A percentile compares a stretch with the other conserved stretches of the same genome.
Evolutionary conservation across 164 flowering plant species (phyloP).

Genomic region (Warburgia ugandensis): DNA sequence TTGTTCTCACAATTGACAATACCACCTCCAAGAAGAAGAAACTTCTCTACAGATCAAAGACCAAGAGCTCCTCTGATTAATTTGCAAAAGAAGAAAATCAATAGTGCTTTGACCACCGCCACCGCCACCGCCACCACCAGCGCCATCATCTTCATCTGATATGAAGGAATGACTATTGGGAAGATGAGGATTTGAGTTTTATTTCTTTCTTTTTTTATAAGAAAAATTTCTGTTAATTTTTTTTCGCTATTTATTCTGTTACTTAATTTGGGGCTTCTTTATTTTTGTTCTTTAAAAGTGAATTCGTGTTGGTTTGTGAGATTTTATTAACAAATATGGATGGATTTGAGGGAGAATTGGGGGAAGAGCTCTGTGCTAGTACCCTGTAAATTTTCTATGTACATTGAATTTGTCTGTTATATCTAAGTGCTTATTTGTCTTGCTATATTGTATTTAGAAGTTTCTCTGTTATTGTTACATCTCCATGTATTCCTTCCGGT

Average conservation of each 20-base stretch:
- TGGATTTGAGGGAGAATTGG: constrained; percentile 1
- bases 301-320: constrained; percentile 11
- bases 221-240: not conserved
- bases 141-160: not conserved
- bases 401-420: constrained; percentile 3
- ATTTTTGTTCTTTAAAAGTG: not conserved
- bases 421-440: too few relatives aligned
- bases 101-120: not conserved
- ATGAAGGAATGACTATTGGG: too few relatives aligned
- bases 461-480: too few relatives aligned
- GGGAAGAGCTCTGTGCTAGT: constrained; percentile 3
- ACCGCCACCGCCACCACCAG: not conserved
- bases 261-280: too few relatives aligned
- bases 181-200: not conserved
- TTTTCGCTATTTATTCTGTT: constrained; percentile 4
- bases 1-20: constrained; percentile 72
- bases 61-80: constrained; percentile 42
- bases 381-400: constrained; percentile 11
- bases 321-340: constrained; percentile 5
- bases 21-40: constrained; percentile 84
- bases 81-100: too few relatives aligned
- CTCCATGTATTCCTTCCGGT: too few relatives aligned
- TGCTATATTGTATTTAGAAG: too few relatives aligned
- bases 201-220: not conserved
- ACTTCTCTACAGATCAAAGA: constrained; percentile 76